Conservation (phyloP, 352 stramenopile genomes). For the Phytophthora capsici region DNA sequence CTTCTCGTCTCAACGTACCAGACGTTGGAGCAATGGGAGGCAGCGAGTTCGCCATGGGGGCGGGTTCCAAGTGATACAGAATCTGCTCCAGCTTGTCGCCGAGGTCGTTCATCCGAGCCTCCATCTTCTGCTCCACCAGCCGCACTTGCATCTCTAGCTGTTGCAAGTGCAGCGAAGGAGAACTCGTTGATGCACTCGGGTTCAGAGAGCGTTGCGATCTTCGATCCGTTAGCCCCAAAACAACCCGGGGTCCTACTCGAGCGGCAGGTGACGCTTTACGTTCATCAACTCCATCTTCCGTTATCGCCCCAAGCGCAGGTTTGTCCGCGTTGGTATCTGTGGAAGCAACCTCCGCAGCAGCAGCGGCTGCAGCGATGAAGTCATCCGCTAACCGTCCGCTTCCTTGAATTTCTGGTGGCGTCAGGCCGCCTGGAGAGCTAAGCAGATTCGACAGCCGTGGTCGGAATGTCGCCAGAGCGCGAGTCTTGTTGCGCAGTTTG, state of each 20-base stretch:
- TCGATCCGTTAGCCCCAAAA: slow-evolving; percentile 16
- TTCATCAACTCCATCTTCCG: slow-evolving; percentile 23
- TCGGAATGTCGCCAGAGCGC: slow-evolving; percentile 32
- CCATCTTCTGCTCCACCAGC: slow-evolving; percentile 41
- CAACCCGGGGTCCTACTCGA: neutral
- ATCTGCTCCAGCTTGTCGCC: slow-evolving; percentile 45
- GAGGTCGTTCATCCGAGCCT: slow-evolving; percentile 30
- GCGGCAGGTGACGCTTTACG: slow-evolving; percentile 2
- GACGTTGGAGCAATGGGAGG: slow-evolving; percentile 5
- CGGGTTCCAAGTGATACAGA: slow-evolving; percentile 18
- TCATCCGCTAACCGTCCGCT: slow-evolving; percentile 8
- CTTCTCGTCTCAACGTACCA: slow-evolving; percentile 16
- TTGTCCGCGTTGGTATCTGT: neutral
- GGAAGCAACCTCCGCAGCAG: slow-evolving; percentile 6
- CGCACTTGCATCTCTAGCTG: slow-evolving; percentile 31
- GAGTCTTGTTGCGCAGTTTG: slow-evolving; percentile 47
- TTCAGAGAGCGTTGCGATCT: slow-evolving; percentile 15
- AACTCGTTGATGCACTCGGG: neutral
- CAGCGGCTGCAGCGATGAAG: slow-evolving; percentile 20
- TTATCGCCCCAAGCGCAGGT: slow-evolving; percentile 13
- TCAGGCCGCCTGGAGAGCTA: slow-evolving; percentile 14
- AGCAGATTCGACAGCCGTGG: slow-evolving; percentile 41
- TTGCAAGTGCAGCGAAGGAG: slow-evolving; percentile 18
- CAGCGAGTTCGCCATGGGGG: slow-evolving; percentile 8
- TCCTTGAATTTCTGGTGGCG: slow-evolving; percentile 10